phyloP scores from a whole-genome alignment of 1,284 basidiomycete genomes.

The Ustilago sp. region DNA sequence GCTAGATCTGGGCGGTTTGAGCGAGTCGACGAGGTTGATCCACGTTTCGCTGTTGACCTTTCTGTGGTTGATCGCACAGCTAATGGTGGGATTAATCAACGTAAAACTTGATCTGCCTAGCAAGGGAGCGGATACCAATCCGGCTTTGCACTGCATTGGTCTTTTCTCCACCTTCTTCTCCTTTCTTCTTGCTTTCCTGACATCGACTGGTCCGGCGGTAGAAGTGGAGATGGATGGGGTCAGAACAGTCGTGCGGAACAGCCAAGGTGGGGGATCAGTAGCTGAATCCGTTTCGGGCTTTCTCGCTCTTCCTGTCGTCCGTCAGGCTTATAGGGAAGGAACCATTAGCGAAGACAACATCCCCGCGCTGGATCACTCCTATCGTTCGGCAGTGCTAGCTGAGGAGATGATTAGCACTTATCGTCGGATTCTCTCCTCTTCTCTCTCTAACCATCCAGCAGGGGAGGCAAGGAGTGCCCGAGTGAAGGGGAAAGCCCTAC shows the following conservation, averaged over 20 bases:
- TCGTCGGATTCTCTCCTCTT: conserved; percentile 13
- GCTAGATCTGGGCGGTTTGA: conserved; percentile 20
- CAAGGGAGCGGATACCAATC: conserved; percentile 6
- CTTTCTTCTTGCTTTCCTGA: conserved; percentile 16
- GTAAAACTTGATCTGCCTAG: conserved; percentile 10
- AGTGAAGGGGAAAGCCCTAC: conserved; percentile 18
- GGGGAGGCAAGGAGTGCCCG: conserved; percentile 1
- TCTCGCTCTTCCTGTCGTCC: conserved; percentile 18
- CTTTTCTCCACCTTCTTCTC: neutral
- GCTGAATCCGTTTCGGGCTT: conserved; percentile 24
- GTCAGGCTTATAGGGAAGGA: conserved; percentile 3
- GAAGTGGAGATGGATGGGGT: conserved; percentile 6
- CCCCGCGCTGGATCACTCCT: conserved; percentile 31
- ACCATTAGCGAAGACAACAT: conserved; percentile 26
- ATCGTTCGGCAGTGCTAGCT: conserved; percentile 19
- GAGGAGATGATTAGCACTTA: conserved; percentile 35
- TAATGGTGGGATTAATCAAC: conserved; percentile 22
- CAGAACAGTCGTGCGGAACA: conserved; percentile 9
- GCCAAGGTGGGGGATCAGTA: conserved; percentile 26
- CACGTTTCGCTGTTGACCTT: conserved; percentile 16
- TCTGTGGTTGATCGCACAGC: conserved; percentile 18
- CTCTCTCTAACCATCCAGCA: conserved; percentile 3
- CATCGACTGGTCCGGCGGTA: conserved; percentile 18
- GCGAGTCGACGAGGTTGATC: conserved; percentile 12
- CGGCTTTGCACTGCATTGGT: conserved; percentile 12